Evolutionary conservation across 805 yeast species (phyloP).

Genomic region (Ascoidea rubescens): DNA sequence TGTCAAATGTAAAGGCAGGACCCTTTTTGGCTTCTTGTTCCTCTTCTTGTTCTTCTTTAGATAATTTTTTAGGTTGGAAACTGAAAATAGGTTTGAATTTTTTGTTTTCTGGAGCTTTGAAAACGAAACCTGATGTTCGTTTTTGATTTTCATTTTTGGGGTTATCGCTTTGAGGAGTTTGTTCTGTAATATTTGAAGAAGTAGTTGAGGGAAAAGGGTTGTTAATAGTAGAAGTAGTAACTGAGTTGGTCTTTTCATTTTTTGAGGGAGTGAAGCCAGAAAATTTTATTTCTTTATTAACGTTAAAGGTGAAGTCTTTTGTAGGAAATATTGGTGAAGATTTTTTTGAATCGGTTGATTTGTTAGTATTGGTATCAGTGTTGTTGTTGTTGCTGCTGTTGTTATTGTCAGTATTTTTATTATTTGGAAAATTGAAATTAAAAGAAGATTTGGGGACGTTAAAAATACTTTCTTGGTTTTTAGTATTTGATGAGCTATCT

Average conservation of each 20-base stretch:
- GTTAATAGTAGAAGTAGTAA: neutral
- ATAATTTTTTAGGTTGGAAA: neutral
- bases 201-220: neutral
- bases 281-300: no score
- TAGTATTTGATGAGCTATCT: no score
- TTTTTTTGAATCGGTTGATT: neutral
- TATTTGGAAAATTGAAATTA: neutral
- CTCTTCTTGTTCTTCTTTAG: constrained; percentile 1
- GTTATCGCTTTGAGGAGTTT: neutral
- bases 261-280: neutral
- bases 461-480: neutral
- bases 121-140: neutral
- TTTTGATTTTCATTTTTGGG: neutral
- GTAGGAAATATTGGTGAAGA: neutral
- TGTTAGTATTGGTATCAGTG: neutral
- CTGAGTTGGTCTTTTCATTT: neutral
- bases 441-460: neutral
- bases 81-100: neutral
- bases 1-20: constrained; percentile 5
- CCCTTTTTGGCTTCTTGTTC: constrained; percentile 5
- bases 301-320: neutral
- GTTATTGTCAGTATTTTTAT: neutral
- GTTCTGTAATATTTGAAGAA: neutral
- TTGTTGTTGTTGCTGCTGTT: neutral
- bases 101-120: neutral